Base-by-base conservation (phyloP, 108 stramenopile species). In the Nitzschia inconspicua region DNA sequence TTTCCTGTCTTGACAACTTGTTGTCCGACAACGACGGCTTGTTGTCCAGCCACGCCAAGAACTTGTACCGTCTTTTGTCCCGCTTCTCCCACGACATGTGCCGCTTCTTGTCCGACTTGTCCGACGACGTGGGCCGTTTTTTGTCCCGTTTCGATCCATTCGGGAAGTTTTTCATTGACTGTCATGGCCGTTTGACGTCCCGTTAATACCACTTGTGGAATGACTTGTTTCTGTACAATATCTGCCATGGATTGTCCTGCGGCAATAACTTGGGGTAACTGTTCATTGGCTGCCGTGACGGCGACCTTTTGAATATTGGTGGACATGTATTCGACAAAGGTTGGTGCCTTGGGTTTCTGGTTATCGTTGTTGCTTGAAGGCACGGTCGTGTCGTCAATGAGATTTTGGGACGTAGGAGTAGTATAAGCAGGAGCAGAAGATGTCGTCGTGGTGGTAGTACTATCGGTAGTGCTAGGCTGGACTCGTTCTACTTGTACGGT, bases 401-500 rank as follows among this genome's bases (percentile, higher is more conserved):
- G 2, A 30, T 7, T 51, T 14, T 51, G 30, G 16, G 28, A 31
- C 11, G 32, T 19, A n/a, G 14, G 18, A 51, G 50, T 51, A n/a
- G n/a, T n/a, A n/a, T n/a, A n/a, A n/a, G n/a, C n/a, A n/a, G n/a
- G n/a, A n/a, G n/a, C n/a, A n/a, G n/a, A n/a, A n/a, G n/a, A n/a
- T 11, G 29, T 29, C 27, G 28, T 11, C 28, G 10, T 24, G 18
- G 2, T 14, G 23, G 27, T 24, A 8, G 25, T 18, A 32, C 25
- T 31, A 4, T 46, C 44, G 11, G 14, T 13, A 13, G 10, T 51
- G 29, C 50, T 51, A 32, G 50, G 32, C 32, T n/a, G 18, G 28
- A 29, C 48, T n/a, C 18, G 22, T 51, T 51, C 50, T 51, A 51
- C 28, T 24, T 51, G 30, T 29, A 29, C 50, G 10, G 29, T 51